Evolutionary conservation across 2,329 filamentous ascomycete species (phyloP), one percentile per base, ranked within the genome.

Genomic region (Cordyceps cicadae): DNA sequence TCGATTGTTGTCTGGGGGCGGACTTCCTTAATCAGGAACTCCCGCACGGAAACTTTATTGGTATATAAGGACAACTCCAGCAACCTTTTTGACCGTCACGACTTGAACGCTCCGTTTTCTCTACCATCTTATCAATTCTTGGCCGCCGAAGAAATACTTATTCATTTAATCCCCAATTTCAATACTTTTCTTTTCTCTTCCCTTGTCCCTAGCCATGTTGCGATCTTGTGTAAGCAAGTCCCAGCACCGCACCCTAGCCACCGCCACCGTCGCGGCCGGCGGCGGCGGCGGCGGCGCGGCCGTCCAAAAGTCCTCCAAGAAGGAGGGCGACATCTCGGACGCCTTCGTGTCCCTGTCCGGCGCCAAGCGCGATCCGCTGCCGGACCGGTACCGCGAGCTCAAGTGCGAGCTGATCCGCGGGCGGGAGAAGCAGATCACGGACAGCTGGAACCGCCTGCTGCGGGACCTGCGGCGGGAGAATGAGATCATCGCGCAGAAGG

Each of bases 261-360:
- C 52, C 63, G 68, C 26, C 54, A 60, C 52, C 63, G 67, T 41
- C 62, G 59, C 66, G 11, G 63, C 62, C 7, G 37, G 37, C 7
- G 45, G 45, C 64, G 2, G 53, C 3, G 5, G 29, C 29, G 29
- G 29, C 5, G 5, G 3, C 3, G 29, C 29, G 29, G 29, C 5
- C 3, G 29, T 54, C 8, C 62, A 62, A n/a, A 62, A 34, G 34
- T 56, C 64, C 11, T 19, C 65, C 14, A 85, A 84, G 65, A 77
- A 80, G 45, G 81, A 84, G 64, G 85, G 85, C 3, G 79, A 86
- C 64, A 87, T 87, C 39, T 84, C 84, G 0, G 83, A 84, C 56
- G 74, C 83, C 1, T 87, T 87, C 61, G 79, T 79, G 0, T 87
- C 84, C 0, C 72, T 87, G 2, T 83, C 82, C 0, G 81, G 81